Base-by-base conservation (phyloP, 495 filamentous ascomycete species). In the Lophiostoma macrostomum region DNA sequence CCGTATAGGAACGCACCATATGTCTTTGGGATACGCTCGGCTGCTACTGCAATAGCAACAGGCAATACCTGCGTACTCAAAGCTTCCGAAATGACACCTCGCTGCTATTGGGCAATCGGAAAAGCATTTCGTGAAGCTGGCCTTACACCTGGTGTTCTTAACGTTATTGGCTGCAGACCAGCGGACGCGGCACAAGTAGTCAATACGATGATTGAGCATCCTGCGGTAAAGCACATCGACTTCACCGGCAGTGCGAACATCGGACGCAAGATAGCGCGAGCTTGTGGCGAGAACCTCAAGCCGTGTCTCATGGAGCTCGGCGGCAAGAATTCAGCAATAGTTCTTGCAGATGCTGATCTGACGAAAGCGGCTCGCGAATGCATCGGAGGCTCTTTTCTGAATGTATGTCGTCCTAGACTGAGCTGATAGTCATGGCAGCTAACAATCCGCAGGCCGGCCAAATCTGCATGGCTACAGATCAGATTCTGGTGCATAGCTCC, bases 381-480 rank as follows among this genome's bases (percentile, higher is more conserved):
- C 45, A 70, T 75, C 1, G 24, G 74, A 20, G 75, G 80, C 20
- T 71, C 79, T 0, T 80, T 80, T 48, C 58, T 81, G 64, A 74
- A 81, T 36, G 73, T 53, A 24, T 38, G 39, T 35, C 12, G 13
- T 30, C 27, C 27, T 32, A 28, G 5, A 5, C 7, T n/a, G 23
- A 31, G 5, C 20, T 4, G 7, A 30, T 8, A 2, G 7, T 24
- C 34, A 31, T 22, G 12, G 37, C 29, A 20, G 24, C 29, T 52
- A 16, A 51, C 36, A 12, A 4, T 35, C 4, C 36, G 23, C 35
- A 62, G 32, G 29, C 79, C 19, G 90, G 90, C 1, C 90, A 96
- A 73, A 80, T 93, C 42, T 96, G 90, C 73, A 91, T 96, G 90
- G 79, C 81, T 3, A 95, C 89, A 1, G 90, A 95, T 71, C 81